A percentile compares a stretch with the other conserved stretches of the same genome.
Conservation (phyloP, 805 yeast species). For the Saccharomycopsis sp. region DNA sequence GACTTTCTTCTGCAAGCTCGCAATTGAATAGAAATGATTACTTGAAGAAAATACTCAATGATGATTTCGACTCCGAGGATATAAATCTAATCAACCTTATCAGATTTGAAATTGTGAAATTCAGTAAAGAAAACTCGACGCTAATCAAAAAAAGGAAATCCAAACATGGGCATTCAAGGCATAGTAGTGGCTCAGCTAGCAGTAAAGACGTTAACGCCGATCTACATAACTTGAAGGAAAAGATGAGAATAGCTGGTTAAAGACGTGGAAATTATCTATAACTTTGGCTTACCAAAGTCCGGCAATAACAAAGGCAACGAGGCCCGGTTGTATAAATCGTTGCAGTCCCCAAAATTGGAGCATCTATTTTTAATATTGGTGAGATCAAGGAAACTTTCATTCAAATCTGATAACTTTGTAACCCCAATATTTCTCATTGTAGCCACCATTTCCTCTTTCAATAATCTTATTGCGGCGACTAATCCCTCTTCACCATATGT, state of each 20-base stretch:
- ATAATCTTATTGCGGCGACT: constrained; percentile 46
- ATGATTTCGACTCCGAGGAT: not conserved
- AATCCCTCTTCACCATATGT: constrained; percentile 62
- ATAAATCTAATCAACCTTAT: not conserved
- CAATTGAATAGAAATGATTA: not conserved
- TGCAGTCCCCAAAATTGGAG: constrained; percentile 5
- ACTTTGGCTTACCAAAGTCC: constrained; percentile 5
- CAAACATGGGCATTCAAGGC: not conserved
- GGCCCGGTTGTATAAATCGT: constrained; percentile 12
- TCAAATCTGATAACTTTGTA: constrained; percentile 48
- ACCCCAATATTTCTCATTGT: constrained; percentile 78
- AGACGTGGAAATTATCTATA: not conserved
- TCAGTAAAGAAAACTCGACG: not conserved
- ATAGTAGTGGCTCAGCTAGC: not conserved
- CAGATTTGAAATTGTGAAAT: not conserved
- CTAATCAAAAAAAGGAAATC: not conserved
- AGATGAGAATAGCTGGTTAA: not conserved
- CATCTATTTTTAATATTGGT: constrained; percentile 31
- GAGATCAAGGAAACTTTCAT: constrained; percentile 54
- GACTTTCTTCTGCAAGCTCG: not conserved
- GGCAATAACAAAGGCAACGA: constrained; percentile 9
- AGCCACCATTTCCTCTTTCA: constrained; percentile 66
- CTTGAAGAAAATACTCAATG: not conserved
- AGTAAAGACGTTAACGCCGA: not conserved
- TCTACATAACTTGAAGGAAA: not conserved